These are phyloP conservation scores for Vitis rupestris DNA, from an alignment of 164 flowering plant species.

Conservation along the genomic window DNA sequence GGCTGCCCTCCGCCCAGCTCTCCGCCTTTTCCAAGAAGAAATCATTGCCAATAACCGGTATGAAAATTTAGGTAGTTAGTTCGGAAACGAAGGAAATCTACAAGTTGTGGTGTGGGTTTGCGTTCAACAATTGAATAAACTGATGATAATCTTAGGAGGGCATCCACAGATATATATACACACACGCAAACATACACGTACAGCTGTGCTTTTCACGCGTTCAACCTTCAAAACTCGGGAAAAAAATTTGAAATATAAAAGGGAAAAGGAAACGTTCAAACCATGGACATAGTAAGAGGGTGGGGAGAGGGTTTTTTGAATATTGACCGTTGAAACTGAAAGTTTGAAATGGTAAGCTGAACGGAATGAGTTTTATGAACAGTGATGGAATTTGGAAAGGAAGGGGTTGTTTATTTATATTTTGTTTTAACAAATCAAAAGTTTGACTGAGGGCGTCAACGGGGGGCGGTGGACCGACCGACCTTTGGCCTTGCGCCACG, in stretches of 20 bases:
- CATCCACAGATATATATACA: too few species aligned
- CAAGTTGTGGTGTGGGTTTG: not conserved
- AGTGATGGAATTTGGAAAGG: too few species aligned
- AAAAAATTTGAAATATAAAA: not conserved
- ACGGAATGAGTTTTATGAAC: not conserved
- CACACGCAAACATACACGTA: too few species aligned
- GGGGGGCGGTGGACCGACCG: constrained; percentile 13
- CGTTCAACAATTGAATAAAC: too few species aligned
- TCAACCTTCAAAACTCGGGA: constrained; percentile 12
- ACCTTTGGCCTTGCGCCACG: not conserved
- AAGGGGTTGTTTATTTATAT: too few species aligned
- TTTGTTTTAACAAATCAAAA: constrained; percentile 1
- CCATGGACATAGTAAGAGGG: not conserved
- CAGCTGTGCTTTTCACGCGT: constrained; percentile 3
- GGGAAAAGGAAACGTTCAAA: not conserved
- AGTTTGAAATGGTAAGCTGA: constrained; percentile 20
- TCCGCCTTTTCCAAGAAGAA: constrained; percentile 44
- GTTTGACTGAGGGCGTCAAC: constrained; percentile 13
- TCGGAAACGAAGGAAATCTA: not conserved
- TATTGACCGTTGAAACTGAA: constrained; percentile 36
- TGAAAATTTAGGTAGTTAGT: too few species aligned
- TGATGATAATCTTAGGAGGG: too few species aligned
- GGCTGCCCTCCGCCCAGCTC: constrained; percentile 27
- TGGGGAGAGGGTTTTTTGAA: constrained; percentile 16
- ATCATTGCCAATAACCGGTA: constrained; percentile 27